These are phyloP conservation scores for Colletotrichum endophyticum DNA, from an alignment of 2,329 filamentous ascomycete species.

Conservation along the genomic window DNA sequence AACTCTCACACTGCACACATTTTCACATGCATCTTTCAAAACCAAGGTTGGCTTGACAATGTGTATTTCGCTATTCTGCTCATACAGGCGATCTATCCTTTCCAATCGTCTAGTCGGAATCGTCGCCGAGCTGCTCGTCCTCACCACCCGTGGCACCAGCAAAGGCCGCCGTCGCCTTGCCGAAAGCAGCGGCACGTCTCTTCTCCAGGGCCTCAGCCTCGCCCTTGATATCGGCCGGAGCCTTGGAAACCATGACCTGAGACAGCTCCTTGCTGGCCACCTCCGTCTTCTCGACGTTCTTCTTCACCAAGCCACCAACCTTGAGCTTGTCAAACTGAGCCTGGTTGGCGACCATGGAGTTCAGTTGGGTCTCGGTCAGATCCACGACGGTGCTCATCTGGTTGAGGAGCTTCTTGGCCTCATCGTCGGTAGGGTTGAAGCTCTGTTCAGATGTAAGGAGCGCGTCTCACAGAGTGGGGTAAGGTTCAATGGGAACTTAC, in stretches of 20 bases:
- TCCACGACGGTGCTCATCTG: constrained; percentile 7
- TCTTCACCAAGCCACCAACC: constrained; percentile 9
- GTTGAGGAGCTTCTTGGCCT: constrained; percentile 4
- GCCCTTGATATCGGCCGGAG: background rate
- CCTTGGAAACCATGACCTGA: background rate
- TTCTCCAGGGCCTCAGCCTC: constrained; percentile 2
- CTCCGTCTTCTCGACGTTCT: constrained; percentile 12
- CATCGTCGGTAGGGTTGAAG: background rate
- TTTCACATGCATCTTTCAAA: background rate
- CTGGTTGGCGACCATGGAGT: background rate
- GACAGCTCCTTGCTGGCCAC: constrained; percentile 8
- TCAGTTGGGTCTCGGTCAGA: constrained; percentile 1
- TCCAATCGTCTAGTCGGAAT: background rate
- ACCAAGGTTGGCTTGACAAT: background rate
- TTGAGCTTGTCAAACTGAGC: constrained; percentile 4
- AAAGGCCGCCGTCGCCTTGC: background rate
- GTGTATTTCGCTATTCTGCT: background rate
- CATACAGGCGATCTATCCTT: background rate
- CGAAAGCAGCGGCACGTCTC: constrained; percentile 6
- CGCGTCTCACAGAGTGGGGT: background rate
- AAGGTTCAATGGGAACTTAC: background rate
- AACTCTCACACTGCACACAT: rapidly evolving
- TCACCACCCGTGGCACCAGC: constrained; percentile 1
- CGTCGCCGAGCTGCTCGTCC: constrained; percentile 6
- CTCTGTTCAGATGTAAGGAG: background rate